Evolutionary conservation across 169 alveolate species (phyloP).

Genomic region (Cryptosporidium bovis): DNA sequence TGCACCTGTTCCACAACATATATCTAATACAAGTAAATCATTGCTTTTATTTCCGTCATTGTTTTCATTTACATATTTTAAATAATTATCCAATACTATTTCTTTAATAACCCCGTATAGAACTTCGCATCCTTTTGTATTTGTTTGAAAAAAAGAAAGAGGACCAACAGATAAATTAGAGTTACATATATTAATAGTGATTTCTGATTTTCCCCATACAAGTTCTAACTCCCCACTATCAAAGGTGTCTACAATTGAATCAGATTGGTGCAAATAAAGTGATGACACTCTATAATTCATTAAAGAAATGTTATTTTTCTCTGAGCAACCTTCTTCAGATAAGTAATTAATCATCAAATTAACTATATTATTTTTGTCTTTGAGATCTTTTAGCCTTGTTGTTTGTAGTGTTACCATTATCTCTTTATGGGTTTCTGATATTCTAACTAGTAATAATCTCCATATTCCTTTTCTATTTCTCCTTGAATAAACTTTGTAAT

Average conservation of each 20-base stretch:
- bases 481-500: conserved; percentile 48
- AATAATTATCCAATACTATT: not conserved
- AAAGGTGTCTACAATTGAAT: conserved; percentile 64
- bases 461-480: conserved; percentile 71
- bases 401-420: conserved; percentile 70
- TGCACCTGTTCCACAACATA: conserved; percentile 80
- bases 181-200: conserved; percentile 23
- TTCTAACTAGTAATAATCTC: conserved; percentile 71
- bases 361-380: not conserved
- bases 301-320: not conserved
- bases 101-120: conserved; percentile 45
- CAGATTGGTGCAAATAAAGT: conserved; percentile 52
- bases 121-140: conserved; percentile 68
- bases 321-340: not conserved
- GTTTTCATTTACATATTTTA: not conserved
- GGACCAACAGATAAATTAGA: conserved; percentile 61
- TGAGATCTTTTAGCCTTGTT: not conserved
- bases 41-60: not conserved
- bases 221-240: conserved; percentile 47
- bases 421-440: conserved; percentile 54
- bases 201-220: conserved; percentile 15
- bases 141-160: conserved; percentile 76
- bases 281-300: conserved; percentile 3
- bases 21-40: conserved; percentile 49
- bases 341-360: conserved; percentile 25